These are phyloP conservation scores for Rhynchospora pubera DNA, from an alignment of 176 grass and related monocot genomes.

Conservation along the genomic window DNA sequence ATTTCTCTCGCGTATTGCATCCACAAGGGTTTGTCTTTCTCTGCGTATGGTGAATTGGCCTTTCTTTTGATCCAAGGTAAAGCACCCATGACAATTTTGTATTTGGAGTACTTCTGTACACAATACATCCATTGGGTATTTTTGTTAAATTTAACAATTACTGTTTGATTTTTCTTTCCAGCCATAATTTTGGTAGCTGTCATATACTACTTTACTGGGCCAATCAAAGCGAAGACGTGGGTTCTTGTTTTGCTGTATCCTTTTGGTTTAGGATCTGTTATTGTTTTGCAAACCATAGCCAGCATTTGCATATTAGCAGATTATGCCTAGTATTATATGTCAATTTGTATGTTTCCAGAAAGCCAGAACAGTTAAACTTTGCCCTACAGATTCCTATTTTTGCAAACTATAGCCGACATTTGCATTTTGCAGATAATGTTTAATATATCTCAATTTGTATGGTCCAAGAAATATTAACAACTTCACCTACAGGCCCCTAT, in stretches of 20 bases:
- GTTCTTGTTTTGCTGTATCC: constrained; percentile 84
- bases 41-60: constrained; percentile 85
- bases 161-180: constrained; percentile 34
- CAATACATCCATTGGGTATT: neutral
- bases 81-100: constrained; percentile 17
- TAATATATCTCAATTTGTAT: neutral
- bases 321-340: neutral
- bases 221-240: constrained; percentile 67
- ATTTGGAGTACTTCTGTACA: neutral
- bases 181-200: constrained; percentile 86
- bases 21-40: constrained; percentile 92
- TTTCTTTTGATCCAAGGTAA: constrained; percentile 92
- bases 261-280: constrained; percentile 11
- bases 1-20: constrained; percentile 98
- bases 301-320: neutral
- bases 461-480: neutral
- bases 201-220: constrained; percentile 84
- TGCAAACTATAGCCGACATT: neutral
- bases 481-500: neutral
- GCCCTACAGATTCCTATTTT: neutral
- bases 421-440: neutral
- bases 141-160: constrained; percentile 14
- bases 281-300: neutral
- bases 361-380: neutral
- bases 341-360: neutral